These are phyloP conservation scores for Hypoxylon sp. DNA, from an alignment of 2,329 filamentous ascomycete genomes.

Conservation along the genomic window DNA sequence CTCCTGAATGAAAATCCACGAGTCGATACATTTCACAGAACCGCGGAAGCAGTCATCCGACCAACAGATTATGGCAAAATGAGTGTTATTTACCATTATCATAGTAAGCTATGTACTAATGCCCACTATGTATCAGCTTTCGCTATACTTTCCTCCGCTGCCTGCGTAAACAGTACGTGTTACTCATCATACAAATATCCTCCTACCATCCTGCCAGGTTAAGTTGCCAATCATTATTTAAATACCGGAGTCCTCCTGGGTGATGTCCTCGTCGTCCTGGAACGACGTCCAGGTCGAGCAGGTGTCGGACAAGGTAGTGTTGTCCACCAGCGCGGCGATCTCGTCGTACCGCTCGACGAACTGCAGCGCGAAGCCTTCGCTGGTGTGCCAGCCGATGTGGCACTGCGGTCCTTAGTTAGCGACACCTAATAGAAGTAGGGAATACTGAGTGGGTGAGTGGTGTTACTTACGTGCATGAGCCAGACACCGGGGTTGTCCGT, in stretches of 20 bases:
- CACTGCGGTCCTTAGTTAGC: slow-evolving; percentile 47
- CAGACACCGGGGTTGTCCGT: slow-evolving; percentile 66
- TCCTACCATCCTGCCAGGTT: not conserved
- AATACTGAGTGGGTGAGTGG: not conserved
- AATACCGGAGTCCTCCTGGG: slow-evolving; percentile 49
- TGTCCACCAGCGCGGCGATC: slow-evolving; percentile 41
- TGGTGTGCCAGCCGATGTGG: slow-evolving; percentile 62
- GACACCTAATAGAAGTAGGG: not conserved
- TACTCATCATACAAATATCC: not conserved
- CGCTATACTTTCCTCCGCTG: too few species aligned
- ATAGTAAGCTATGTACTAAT: not conserved
- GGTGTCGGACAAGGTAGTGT: slow-evolving; percentile 42
- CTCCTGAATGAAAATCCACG: too few species aligned
- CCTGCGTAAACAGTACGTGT: not conserved
- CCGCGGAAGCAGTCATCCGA: too few species aligned
- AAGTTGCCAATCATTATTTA: slow-evolving; percentile 29
- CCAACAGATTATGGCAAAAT: not conserved
- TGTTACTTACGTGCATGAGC: slow-evolving; percentile 53
- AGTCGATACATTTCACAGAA: too few species aligned
- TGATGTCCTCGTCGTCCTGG: slow-evolving; percentile 29
- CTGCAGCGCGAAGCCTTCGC: slow-evolving; percentile 63
- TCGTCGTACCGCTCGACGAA: slow-evolving; percentile 56
- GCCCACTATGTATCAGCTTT: not conserved
- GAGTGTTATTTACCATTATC: not conserved
- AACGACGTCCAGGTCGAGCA: slow-evolving; percentile 48